A percentile compares a stretch with the other conserved stretches of the same genome.
Evolutionary conservation across 345 rosid species (phyloP).

Genomic region (Ailanthus altissimus): DNA sequence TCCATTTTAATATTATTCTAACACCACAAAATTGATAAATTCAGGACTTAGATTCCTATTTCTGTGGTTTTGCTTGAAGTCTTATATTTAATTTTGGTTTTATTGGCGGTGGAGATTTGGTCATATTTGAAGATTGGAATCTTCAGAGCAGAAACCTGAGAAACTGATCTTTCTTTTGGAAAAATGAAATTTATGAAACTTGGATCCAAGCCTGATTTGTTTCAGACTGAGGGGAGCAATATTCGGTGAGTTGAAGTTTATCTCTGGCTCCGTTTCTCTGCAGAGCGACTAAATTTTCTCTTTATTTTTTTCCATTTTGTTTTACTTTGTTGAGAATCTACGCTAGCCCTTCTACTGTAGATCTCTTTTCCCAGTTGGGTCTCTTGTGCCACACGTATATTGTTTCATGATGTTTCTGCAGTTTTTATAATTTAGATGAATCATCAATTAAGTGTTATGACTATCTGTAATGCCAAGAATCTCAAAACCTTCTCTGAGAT

Average conservation of each 20-base stretch:
- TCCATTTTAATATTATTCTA: constrained; percentile 17
- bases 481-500: constrained; percentile 1
- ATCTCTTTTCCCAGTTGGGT: constrained; percentile 6
- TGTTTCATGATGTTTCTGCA: constrained; percentile 1
- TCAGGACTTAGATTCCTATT: constrained; percentile 11
- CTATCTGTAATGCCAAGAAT: neutral
- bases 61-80: constrained; percentile 9
- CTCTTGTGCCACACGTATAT: neutral
- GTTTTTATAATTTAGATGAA: neutral
- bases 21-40: constrained; percentile 5
- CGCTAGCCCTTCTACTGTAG: neutral
- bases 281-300: neutral
- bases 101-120: constrained; percentile 15
- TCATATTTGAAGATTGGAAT: constrained; percentile 16
- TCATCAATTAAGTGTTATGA: neutral
- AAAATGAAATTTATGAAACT: constrained; percentile 92
- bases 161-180: constrained; percentile 20
- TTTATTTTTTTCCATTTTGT: neutral
- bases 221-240: constrained; percentile 61
- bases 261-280: neutral
- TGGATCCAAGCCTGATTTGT: constrained; percentile 87
- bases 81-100: constrained; percentile 18
- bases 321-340: neutral
- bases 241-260: constrained; percentile 53
- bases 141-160: constrained; percentile 9